These are phyloP conservation scores for Xerocomus brunneocitrinus DNA, from an alignment of 768 basidiomycete species.

Conservation along the genomic window DNA sequence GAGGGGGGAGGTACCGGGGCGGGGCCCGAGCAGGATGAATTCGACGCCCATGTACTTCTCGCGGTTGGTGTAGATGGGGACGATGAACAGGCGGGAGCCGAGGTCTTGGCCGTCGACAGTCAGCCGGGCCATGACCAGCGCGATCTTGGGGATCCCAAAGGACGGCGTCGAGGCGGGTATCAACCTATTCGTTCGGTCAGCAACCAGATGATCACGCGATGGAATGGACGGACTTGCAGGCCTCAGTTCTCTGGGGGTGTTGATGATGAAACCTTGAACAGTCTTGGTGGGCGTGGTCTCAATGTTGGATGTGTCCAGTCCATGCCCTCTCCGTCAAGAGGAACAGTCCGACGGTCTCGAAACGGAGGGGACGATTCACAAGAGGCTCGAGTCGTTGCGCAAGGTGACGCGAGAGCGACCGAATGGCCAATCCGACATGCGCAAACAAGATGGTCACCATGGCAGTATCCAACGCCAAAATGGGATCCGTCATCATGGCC, in stretches of 20 bases:
- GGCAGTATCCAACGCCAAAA: slow-evolving; percentile 47
- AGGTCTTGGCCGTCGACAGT: slow-evolving; percentile 48
- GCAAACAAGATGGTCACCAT: slow-evolving; percentile 51
- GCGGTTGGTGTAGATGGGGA: slow-evolving; percentile 48
- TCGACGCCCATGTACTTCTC: slow-evolving; percentile 52
- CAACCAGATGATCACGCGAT: not conserved
- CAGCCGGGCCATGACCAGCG: slow-evolving; percentile 54
- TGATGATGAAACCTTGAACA: slow-evolving; percentile 46
- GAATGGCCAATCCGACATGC: slow-evolving; percentile 51
- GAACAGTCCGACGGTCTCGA: slow-evolving; percentile 52
- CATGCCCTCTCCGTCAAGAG: slow-evolving; percentile 56
- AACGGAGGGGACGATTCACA: slow-evolving; percentile 46
- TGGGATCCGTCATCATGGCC: slow-evolving; percentile 51
- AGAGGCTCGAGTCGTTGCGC: slow-evolving; percentile 42
- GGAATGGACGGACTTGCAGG: slow-evolving; percentile 44
- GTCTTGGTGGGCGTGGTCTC: slow-evolving; percentile 57
- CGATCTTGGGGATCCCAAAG: slow-evolving; percentile 51
- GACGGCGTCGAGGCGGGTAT: slow-evolving; percentile 56
- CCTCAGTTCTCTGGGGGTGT: slow-evolving; percentile 56
- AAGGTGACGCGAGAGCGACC: slow-evolving; percentile 49
- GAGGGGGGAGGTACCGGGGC: slow-evolving; percentile 49
- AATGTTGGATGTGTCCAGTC: slow-evolving; percentile 56
- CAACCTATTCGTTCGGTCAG: slow-evolving; percentile 35
- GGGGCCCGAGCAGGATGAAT: slow-evolving; percentile 46
- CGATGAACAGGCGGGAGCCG: slow-evolving; percentile 51